Evolutionary conservation across 1,139 yeast species (phyloP).

Genomic region (Geotrichum fermentans): DNA sequence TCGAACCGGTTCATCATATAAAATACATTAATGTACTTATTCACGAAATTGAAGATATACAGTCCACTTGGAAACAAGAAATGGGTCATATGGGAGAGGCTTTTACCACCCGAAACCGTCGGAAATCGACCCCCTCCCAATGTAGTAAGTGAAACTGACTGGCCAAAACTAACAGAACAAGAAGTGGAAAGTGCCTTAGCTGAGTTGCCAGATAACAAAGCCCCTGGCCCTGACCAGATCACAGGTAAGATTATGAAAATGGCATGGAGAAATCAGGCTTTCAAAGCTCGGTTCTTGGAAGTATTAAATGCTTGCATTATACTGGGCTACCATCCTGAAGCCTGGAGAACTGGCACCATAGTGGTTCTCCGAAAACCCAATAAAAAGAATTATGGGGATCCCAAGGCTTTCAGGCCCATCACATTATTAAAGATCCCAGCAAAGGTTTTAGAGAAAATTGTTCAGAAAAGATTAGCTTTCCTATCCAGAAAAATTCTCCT

Average conservation of each 20-base stretch:
- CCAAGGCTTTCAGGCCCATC: slow-evolving; percentile 18
- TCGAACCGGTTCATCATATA: too few species aligned
- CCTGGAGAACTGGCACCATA: slow-evolving; percentile 1
- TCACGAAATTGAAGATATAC: too few species aligned
- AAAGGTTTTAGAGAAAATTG: slow-evolving; percentile 19
- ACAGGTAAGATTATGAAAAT: neutral
- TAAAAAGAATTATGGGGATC: slow-evolving; percentile 5
- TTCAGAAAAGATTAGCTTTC: slow-evolving; percentile 11
- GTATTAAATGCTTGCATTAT: neutral
- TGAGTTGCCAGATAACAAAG: neutral
- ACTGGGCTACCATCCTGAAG: too few species aligned
- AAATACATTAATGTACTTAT: too few species aligned
- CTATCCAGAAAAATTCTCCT: slow-evolving; percentile 15
- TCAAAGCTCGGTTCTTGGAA: neutral
- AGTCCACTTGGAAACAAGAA: neutral
- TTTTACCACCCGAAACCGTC: too few species aligned
- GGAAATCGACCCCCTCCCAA: too few species aligned
- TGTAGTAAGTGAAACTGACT: too few species aligned
- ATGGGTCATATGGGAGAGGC: neutral
- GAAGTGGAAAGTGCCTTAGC: neutral
- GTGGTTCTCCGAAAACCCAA: slow-evolving; percentile 12
- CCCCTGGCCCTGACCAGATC: neutral
- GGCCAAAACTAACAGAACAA: too few species aligned
- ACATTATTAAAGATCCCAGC: slow-evolving; percentile 19
- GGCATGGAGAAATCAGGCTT: neutral